phyloP scores from a whole-genome alignment of 208 protist species.

The Sergeia podlipaevii region DNA sequence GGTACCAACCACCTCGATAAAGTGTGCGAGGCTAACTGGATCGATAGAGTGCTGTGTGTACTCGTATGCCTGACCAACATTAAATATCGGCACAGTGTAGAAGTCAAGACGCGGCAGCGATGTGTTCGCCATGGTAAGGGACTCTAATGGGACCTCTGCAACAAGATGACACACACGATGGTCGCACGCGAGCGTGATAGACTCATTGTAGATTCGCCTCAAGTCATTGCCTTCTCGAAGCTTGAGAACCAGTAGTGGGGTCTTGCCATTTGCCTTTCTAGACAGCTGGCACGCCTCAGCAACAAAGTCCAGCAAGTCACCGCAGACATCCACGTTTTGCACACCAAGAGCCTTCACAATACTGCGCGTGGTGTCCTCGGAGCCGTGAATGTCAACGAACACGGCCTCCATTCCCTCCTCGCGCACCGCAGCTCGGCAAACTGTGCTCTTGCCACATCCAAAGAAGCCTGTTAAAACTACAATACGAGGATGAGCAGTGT shows the following conservation, averaged over 20 bases:
- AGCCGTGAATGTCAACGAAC: slow-evolving; percentile 61
- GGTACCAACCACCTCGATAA: slow-evolving; percentile 55
- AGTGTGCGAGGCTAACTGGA: slow-evolving; percentile 43
- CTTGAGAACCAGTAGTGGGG: slow-evolving; percentile 67
- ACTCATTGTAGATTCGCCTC: slow-evolving; percentile 62
- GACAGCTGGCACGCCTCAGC: slow-evolving; percentile 27
- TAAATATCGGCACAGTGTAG: slow-evolving; percentile 50
- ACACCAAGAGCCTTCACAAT: slow-evolving; percentile 63
- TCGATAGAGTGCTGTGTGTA: slow-evolving; percentile 73
- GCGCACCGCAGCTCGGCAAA: slow-evolving; percentile 47
- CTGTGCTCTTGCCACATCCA: slow-evolving; percentile 63
- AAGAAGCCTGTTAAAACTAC: slow-evolving; percentile 59
- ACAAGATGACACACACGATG: slow-evolving; percentile 53
- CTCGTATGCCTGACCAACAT: slow-evolving; percentile 32
- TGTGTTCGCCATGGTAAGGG: slow-evolving; percentile 41
- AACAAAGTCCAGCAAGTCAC: slow-evolving; percentile 74
- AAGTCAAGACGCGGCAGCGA: slow-evolving; percentile 60
- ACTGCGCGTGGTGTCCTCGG: slow-evolving; percentile 65
- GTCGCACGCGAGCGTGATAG: slow-evolving; percentile 64
- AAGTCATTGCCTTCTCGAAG: slow-evolving; percentile 51
- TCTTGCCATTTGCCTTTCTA: slow-evolving; percentile 31
- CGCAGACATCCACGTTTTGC: slow-evolving; percentile 72
- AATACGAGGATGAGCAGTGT: slow-evolving; percentile 65
- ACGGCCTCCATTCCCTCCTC: slow-evolving; percentile 58
- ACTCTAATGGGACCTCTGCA: slow-evolving; percentile 68